Evolutionary conservation across 257 asterid species (phyloP), one percentile per base, ranked within the genome.

Genomic region (Fraxinus excelsior): DNA sequence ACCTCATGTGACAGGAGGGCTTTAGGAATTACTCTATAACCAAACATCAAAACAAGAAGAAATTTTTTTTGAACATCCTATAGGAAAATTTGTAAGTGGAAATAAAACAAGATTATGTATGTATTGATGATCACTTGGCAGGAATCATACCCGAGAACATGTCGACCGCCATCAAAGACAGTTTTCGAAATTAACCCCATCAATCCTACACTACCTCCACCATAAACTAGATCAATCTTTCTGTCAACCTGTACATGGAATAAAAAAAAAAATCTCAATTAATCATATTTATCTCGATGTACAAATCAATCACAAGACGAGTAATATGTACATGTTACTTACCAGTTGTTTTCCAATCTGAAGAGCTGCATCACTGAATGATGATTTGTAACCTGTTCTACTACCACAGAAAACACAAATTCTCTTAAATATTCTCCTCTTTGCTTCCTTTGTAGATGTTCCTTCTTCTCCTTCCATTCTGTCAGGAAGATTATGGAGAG

Each of bases 331-430:
- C 21, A 62, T 37, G 5, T 44, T 11, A 25, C 13, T 75, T 81
- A 90, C 95, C 90, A 90, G 78, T 80, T 86, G 85, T 72, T 79
- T 80, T 5, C 89, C 95, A 76, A 88, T 90, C 76, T 85, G 84
- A 75, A 84, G 81, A 60, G 95, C 95, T 67, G 95, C 95, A 68
- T 88, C 89, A 80, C 80, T 70, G 80, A 88, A 90, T 13, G 89
- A 86, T 66, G 87, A 62, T 58, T 46, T 85, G 76, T 81, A 75
- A 16, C 95, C 93, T 21, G 76, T 78, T 81, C 90, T 85, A 71
- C 92, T 90, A 19, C 95, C 93, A 85, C 92, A 88, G 69, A 86
- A 90, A 0, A 90, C 92, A 74, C 95, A 90, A n/a, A 90, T 85
- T 80, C 82, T 90, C 83, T 85, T 85, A 58, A 90, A 84, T 69